Percentiles rank a stretch among this genome's conserved stretches.
phyloP scores from a whole-genome alignment of 352 stramenopile genomes.

The Phytopythium boreale region DNA sequence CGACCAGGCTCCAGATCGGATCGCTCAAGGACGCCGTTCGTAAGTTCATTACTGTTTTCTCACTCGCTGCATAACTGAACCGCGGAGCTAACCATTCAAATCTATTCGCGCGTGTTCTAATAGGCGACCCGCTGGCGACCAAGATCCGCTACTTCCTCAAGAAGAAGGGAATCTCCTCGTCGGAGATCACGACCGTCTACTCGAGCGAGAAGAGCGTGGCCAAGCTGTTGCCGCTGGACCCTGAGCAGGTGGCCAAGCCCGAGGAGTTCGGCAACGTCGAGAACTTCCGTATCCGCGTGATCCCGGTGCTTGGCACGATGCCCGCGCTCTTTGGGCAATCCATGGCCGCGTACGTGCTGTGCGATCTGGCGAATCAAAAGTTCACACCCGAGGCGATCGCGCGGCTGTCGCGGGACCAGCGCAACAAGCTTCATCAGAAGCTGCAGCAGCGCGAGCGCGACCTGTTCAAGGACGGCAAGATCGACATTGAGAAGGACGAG shows the following conservation, averaged over 20 bases:
- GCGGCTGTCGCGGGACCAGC: slow-evolving; percentile 76
- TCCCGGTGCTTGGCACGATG: slow-evolving; percentile 93
- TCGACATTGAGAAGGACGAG: slow-evolving; percentile 82
- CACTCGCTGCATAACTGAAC: too few species aligned
- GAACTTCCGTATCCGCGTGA: slow-evolving; percentile 95
- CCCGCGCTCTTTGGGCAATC: slow-evolving; percentile 98
- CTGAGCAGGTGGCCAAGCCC: slow-evolving; percentile 87
- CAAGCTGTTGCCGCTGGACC: slow-evolving; percentile 94
- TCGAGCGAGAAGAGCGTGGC: slow-evolving; percentile 95
- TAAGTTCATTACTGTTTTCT: slow-evolving; percentile 34
- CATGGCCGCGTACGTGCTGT: slow-evolving; percentile 94
- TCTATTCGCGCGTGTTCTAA: neutral
- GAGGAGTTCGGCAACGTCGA: slow-evolving; percentile 95
- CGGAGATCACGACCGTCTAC: slow-evolving; percentile 87
- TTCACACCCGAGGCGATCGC: slow-evolving; percentile 75
- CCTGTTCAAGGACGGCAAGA: slow-evolving; percentile 49
- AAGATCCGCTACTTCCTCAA: slow-evolving; percentile 95
- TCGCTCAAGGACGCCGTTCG: slow-evolving; percentile 91
- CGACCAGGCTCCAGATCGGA: slow-evolving; percentile 96
- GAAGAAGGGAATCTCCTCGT: slow-evolving; percentile 67
- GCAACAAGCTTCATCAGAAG: slow-evolving; percentile 85
- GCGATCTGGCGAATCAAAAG: slow-evolving; percentile 89
- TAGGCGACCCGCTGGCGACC: slow-evolving; percentile 92
- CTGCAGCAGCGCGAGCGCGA: slow-evolving; percentile 73
- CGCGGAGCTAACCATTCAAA: neutral